phyloP scores from a whole-genome alignment of 2,329 filamentous ascomycete species.

The Gliomastix tumulicola region DNA sequence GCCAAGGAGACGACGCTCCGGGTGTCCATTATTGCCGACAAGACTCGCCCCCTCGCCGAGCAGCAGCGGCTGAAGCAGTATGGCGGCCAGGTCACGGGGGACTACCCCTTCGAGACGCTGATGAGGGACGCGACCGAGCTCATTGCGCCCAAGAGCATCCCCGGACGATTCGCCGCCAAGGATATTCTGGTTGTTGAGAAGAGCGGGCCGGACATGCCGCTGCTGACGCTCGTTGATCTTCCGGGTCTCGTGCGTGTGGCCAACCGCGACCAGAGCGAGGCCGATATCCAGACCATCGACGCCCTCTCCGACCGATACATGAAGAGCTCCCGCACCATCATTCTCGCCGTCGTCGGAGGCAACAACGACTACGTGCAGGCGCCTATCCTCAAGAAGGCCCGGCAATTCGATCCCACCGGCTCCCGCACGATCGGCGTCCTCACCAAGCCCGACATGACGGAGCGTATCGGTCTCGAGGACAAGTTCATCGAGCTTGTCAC shows the following conservation, averaged over 20 bases:
- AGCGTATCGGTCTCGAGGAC: constrained; percentile 43
- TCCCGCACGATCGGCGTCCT: constrained; percentile 43
- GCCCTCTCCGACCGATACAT: constrained; percentile 45
- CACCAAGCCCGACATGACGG: constrained; percentile 46
- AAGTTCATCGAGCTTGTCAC: constrained; percentile 47
- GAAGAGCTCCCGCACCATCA: constrained; percentile 48
- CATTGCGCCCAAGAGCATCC: constrained; percentile 41
- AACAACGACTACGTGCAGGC: constrained; percentile 49
- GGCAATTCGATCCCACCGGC: constrained; percentile 41
- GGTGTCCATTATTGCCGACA: constrained; percentile 50
- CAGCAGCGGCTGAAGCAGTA: constrained; percentile 39
- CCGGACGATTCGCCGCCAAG: constrained; percentile 41
- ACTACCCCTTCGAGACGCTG: constrained; percentile 39
- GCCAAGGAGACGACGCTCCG: constrained; percentile 34
- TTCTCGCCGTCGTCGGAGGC: constrained; percentile 46
- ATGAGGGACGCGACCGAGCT: constrained; percentile 43
- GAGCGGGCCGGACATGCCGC: constrained; percentile 49
- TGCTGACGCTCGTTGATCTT: constrained; percentile 55
- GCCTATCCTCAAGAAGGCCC: constrained; percentile 42
- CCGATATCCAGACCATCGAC: constrained; percentile 46
- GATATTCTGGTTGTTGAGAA: constrained; percentile 54
- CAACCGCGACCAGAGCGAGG: constrained; percentile 43
- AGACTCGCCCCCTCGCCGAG: constrained; percentile 35
- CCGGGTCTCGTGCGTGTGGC: constrained; percentile 50
- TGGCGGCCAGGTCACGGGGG: constrained; percentile 35